Evolutionary conservation across 1,284 basidiomycete species (phyloP), one percentile per base, ranked within the genome.

Genomic region (Violaceomyces palustris): DNA sequence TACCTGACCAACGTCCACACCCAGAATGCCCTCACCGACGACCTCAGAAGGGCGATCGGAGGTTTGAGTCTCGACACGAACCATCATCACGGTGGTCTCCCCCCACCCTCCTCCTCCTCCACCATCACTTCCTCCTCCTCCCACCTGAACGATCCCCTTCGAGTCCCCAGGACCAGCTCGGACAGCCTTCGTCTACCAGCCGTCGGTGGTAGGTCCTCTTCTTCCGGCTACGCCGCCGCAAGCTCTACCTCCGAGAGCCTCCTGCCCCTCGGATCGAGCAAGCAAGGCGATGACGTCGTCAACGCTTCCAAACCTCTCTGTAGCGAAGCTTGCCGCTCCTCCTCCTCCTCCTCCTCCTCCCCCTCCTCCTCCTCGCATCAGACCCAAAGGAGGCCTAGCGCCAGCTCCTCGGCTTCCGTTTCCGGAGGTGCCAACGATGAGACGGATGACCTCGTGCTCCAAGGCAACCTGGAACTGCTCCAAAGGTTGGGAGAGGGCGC

Each of bases 401-500:
- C n/a, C n/a, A n/a, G n/a, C n/a, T n/a, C n/a, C n/a, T n/a, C n/a
- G n/a, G n/a, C n/a, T n/a, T 11, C 11, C 15, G 2, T 15, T 30
- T 10, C 11, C 11, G 36, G n/a, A 38, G 33, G 11, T 30, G 12
- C 33, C 11, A 35, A 34, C 19, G 35, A n/a, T n/a, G 37, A 25
- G 29, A 42, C 19, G 47, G 58, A 57, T 10, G 64, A 64, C 10
- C 39, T 64, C 11, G 45, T 50, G 1, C 27, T 69, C 14, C 51
- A 59, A 3, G 81, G 81, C 35, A 76, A 83, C 54, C 77, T 94
- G 30, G 85, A 88, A 52, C 82, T 85, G 49, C 56, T 92, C 19
- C 74, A 77, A 14, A 79, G 86, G 29, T 77, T 99, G 1, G 94
- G 94, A 11, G 94, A 98, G 72, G 94, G 94, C 28, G 88, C 92